phyloP scores from a whole-genome alignment of 2,329 filamentous ascomycete species.

The Ascochyta pisi region DNA sequence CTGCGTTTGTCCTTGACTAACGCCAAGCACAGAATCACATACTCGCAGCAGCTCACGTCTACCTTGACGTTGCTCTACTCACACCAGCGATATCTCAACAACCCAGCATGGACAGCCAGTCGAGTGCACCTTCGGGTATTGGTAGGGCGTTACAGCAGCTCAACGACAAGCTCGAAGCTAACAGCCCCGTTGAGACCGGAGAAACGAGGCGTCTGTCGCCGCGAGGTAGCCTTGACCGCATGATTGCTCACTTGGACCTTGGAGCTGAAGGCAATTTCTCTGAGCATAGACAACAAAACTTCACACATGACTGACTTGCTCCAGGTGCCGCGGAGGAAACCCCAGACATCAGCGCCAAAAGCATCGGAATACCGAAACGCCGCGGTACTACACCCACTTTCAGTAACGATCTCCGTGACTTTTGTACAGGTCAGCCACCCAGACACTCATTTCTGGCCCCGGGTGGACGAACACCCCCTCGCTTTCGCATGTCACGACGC shows the following conservation, averaged over 20 bases:
- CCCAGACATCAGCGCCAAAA: background rate
- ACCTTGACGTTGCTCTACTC: background rate
- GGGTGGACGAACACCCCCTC: background rate
- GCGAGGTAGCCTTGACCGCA: background rate
- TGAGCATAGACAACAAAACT: background rate
- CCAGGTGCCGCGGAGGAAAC: background rate
- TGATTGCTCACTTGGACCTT: background rate
- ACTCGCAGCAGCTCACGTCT: background rate
- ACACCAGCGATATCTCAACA: background rate
- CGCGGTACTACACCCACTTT: background rate
- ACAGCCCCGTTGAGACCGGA: background rate
- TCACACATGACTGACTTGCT: background rate
- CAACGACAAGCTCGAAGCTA: background rate
- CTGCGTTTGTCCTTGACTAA: conserved; percentile 13
- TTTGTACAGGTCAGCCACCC: conserved; percentile 12
- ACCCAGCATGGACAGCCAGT: conserved; percentile 2
- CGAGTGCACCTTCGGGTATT: background rate
- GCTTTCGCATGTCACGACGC: conserved; percentile 12
- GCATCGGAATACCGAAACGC: background rate
- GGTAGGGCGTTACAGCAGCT: background rate
- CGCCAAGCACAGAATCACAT: conserved; percentile 7
- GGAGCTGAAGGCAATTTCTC: background rate
- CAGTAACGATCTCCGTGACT: background rate
- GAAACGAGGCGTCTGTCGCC: background rate
- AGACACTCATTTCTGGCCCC: conserved; percentile 3